Evolutionary conservation across 345 rosid species (phyloP).

Genomic region (Hevea brasiliensis): DNA sequence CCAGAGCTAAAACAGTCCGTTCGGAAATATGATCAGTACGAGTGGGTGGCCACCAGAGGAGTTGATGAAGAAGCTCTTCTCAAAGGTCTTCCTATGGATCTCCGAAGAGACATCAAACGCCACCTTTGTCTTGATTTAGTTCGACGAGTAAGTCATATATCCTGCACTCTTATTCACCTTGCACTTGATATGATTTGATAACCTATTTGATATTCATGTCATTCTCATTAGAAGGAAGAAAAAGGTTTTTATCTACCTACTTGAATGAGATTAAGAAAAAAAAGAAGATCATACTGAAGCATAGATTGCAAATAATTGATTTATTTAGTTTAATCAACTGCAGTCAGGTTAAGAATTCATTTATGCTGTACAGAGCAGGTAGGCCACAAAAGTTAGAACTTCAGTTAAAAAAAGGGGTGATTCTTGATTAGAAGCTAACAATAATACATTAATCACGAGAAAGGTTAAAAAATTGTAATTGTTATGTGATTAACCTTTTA

Average conservation of each 20-base stretch:
- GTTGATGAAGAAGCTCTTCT: constrained; percentile 83
- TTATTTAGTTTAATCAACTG: neutral
- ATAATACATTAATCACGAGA: neutral
- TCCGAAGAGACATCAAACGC: constrained; percentile 82
- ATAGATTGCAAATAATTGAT: neutral
- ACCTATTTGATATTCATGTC: neutral
- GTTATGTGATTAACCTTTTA: neutral
- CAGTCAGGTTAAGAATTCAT: neutral
- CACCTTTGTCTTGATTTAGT: constrained; percentile 91
- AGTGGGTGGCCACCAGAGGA: constrained; percentile 86
- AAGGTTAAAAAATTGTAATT: neutral
- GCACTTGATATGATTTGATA: neutral
- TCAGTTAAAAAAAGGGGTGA: neutral
- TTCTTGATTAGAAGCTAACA: neutral
- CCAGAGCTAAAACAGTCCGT: constrained; percentile 57
- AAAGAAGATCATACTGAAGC: neutral
- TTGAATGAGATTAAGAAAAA: neutral
- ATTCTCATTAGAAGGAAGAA: no score
- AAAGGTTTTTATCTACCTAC: neutral
- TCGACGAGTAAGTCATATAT: constrained; percentile 59
- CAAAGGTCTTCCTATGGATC: constrained; percentile 76
- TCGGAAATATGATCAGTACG: constrained; percentile 78
- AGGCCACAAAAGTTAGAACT: neutral
- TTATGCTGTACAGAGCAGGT: neutral
- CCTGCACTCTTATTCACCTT: neutral